Base-by-base conservation (phyloP, 768 basidiomycete genomes). In the Pilatotrama ljubarskyi region DNA sequence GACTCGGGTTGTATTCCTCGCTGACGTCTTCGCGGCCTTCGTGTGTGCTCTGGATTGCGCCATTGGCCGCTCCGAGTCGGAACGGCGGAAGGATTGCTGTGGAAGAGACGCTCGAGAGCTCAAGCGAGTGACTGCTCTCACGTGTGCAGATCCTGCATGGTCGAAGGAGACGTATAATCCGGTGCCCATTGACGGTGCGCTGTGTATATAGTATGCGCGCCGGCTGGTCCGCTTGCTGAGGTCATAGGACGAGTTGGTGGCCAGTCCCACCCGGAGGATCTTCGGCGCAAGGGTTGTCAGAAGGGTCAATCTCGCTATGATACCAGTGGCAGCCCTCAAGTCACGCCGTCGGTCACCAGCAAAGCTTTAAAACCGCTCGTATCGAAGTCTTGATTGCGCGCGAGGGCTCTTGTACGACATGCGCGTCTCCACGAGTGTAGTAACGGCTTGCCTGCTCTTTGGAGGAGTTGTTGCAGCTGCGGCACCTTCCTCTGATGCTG, bases 61-160 rank as follows among this genome's bases (percentile, higher is more conserved):
- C 41, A 42, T 53, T 36, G 24, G n/a, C 58, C 59, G 59, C 59
- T 54, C 59, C 52, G 59, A 54, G 18, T 54, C 59, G 59, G 59
- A 54, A 18, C 59, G 51, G 59, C 52, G 43, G 44, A 26, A 32
- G 25, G 10, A 26, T 9, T 18, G 20, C 17, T 10, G 32, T 17
- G 29, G 29, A 20, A 24, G n/a, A 24, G 8, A 54, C 38, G 55
- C 44, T 44, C 44, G 18, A 35, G n/a, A 29, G 29, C 6, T 14
- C 15, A 10, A 32, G 29, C 52, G 42, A 44, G n/a, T 44, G 42
- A 44, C 9, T 25, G 0, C 20, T 14, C 51, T 53, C 40, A 53
- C 41, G 40, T 53, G 51, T 15, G 43, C 9, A 9, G 22, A 9
- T 10, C 14, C 8, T 10, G 8, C 1, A 44, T 24, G 7, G 14